Base-by-base conservation (phyloP, 306 rosid species). In the Sechiopsis laciniata region DNA sequence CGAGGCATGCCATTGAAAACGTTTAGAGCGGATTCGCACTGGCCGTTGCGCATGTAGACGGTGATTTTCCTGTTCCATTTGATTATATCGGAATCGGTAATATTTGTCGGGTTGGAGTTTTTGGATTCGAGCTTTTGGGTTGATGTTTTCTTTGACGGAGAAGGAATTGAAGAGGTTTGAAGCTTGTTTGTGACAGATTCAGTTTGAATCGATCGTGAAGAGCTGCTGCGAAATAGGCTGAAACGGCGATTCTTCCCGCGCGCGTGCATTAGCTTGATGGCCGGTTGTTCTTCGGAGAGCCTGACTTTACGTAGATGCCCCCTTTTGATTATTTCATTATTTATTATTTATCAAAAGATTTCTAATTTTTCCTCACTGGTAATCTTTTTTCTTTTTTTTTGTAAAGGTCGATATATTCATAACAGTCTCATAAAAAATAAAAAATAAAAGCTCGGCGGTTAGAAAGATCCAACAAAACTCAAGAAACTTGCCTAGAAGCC, bases 41-140 rank as follows among this genome's bases (percentile, higher is more conserved):
- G 78, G 55, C 97, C 88, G 46, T 70, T 78, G 81, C 95, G 95
- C 97, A 91, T 91, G 80, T 83, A 83, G 71, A 82, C 72, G 20
- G 90, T 84, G 64, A 91, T 87, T 40, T 75, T 71, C 63, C 52
- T 80, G 89, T 88, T 88, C 86, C 88, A 85, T 87, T 78, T 79
- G 14, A 88, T 65, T 10, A 87, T 75, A 55, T 87, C 89, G 0
- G 84, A 74, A 84, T 87, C 96, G 32, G 76, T 76, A 13, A 71
- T 61, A 4, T 32, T 32, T 26, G 74, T 16, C 11, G 85, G 50
- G 52, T 64, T 45, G 61, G 66, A 70, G 72, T 48, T 78, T 65
- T 62, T 15, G 52, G 82, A 48, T 21, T 77, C n/a, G 55, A 21
- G 78, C 16, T 73, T 82, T 51, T 40, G 19, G 59, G 82, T 63